Conservation (phyloP, 140 eudicot genomes). For the Erigeron philadelphicus region DNA sequence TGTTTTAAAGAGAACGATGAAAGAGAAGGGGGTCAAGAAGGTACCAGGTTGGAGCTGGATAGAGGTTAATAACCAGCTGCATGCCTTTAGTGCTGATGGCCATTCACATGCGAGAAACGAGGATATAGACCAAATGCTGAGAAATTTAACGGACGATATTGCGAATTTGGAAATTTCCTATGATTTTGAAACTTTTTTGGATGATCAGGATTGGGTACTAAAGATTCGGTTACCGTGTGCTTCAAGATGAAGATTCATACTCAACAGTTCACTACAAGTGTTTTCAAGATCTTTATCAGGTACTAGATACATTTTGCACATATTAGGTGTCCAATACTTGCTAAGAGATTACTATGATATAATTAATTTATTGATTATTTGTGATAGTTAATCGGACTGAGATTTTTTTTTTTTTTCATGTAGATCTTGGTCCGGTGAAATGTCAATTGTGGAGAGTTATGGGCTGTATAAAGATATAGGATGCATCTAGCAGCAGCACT, state of each 20-base stretch:
- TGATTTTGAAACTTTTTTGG: slow-evolving; percentile 5
- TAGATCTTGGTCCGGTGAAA: background rate
- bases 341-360: background rate
- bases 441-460: background rate
- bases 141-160: slow-evolving; percentile 33
- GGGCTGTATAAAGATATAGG: background rate
- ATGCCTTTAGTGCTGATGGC: slow-evolving; percentile 70
- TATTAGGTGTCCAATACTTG: slow-evolving; percentile 1
- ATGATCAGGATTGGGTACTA: slow-evolving; percentile 9
- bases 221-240: background rate
- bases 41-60: slow-evolving; percentile 99
- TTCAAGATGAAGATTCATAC: slow-evolving; percentile 17
- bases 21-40: slow-evolving; percentile 77
- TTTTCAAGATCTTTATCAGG: slow-evolving; percentile 24
- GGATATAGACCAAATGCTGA: slow-evolving; percentile 45
- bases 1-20: slow-evolving; percentile 61
- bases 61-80: slow-evolving; percentile 56
- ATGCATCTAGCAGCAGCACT: background rate
- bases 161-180: slow-evolving; percentile 22
- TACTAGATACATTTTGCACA: background rate
- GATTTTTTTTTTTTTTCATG: no score
- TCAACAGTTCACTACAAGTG: slow-evolving; percentile 6
- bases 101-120: slow-evolving; percentile 49
- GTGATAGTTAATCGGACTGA: background rate
- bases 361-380: background rate